These are phyloP conservation scores for Aspergillus fischeri DNA, from an alignment of 2,329 filamentous ascomycete species.

Conservation along the genomic window DNA sequence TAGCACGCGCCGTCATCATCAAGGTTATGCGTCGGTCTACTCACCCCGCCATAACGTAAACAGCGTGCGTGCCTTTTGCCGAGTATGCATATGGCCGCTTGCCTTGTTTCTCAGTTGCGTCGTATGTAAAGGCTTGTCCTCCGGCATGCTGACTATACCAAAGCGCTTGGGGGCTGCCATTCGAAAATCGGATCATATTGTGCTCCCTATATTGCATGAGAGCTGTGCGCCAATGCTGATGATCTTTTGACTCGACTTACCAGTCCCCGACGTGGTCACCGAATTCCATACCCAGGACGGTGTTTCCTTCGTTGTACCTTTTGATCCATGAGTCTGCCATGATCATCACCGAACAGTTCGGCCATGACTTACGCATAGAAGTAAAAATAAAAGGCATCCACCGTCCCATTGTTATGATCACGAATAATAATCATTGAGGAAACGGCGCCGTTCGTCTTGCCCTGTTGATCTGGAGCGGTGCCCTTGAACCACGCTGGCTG, in stretches of 20 bases:
- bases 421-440: slow-evolving; percentile 54
- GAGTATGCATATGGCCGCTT: slow-evolving; percentile 55
- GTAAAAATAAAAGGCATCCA: slow-evolving; percentile 63
- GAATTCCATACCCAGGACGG: slow-evolving; percentile 47
- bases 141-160: slow-evolving; percentile 62
- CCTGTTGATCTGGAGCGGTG: slow-evolving; percentile 48
- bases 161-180: slow-evolving; percentile 52
- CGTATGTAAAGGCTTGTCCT: slow-evolving; percentile 61
- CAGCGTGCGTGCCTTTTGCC: slow-evolving; percentile 60
- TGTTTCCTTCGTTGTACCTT: slow-evolving; percentile 52
- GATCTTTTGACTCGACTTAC: slow-evolving; percentile 26
- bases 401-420: slow-evolving; percentile 49
- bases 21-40: neutral
- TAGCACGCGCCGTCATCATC: neutral
- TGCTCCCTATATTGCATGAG: slow-evolving; percentile 49
- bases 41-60: slow-evolving; percentile 55
- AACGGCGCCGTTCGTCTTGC: slow-evolving; percentile 49
- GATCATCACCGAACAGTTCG: too few relatives aligned
- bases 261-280: slow-evolving; percentile 63
- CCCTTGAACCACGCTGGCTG: slow-evolving; percentile 50
- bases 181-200: slow-evolving; percentile 61
- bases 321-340: slow-evolving; percentile 1
- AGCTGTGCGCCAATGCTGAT: neutral
- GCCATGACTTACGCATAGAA: slow-evolving; percentile 50
- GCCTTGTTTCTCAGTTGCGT: slow-evolving; percentile 51